Evolutionary conservation across 106 monocot species (phyloP), one percentile per base, ranked within the genome.

Genomic region (Gastrodia elata): DNA sequence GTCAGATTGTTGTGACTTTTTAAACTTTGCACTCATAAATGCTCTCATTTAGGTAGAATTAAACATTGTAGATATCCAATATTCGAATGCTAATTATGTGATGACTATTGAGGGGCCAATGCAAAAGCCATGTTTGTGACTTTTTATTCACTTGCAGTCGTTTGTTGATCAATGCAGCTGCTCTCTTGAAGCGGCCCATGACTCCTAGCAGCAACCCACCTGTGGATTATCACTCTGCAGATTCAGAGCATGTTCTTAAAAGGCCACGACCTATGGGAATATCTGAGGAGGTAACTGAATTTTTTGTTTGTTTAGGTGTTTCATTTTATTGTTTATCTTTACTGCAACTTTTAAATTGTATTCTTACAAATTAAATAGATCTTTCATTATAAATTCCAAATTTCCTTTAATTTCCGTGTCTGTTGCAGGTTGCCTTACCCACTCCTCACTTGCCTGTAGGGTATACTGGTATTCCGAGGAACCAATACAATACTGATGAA

Each of bases 191-290:
- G 71, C 87, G 79, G 58, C 87, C 82, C 57, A 43, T 77, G 69
- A 82, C 87, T 68, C 85, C 82, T 30, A 70, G 64, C 25, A 76
- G 30, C 36, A 87, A 87, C 61, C 74, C 82, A 55, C 73, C 76
- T 55, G 67, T 84, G 11, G 87, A 87, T 76, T 87, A 87, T 70
- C 87, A 79, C 57, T 82, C 87, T 16, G 84, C 87, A 37, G 84
- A 87, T 84, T 84, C 84, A 48, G 89, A 89, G 52, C 83, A 86
- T 80, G 77, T 86, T 55, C 14, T 82, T 28, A 90, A 90, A 72
- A 70, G 86, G 38, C 8, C 74, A 78, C 84, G 86, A 13, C 43
- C 86, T 49, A 71, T 84, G 39, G 86, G 79, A 39, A 74, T 80
- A 52, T 80, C 90, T 61, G 86, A 84, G 27, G 90, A 90, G 86